A percentile compares a stretch with the other conserved stretches of the same genome.
Conservation (phyloP, 805 yeast genomes). For the Candida sakaeoensis region DNA sequence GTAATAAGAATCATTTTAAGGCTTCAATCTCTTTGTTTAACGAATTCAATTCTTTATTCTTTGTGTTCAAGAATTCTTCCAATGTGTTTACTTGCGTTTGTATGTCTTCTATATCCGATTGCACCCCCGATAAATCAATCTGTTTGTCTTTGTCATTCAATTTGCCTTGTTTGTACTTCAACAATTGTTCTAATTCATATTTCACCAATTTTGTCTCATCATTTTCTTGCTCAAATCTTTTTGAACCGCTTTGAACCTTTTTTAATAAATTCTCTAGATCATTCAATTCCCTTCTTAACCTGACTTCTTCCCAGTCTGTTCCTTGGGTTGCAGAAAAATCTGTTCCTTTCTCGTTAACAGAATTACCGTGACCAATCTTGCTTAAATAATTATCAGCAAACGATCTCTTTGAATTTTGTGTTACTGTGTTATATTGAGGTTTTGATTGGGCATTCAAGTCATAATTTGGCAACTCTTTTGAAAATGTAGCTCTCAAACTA, state of each 20-base stretch:
- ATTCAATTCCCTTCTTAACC: slow-evolving; percentile 72
- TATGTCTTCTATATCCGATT: slow-evolving; percentile 62
- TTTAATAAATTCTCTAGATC: slow-evolving; percentile 67
- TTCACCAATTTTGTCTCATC: slow-evolving; percentile 28
- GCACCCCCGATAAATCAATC: slow-evolving; percentile 48
- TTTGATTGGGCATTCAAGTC: slow-evolving; percentile 42
- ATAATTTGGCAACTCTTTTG: slow-evolving; percentile 77
- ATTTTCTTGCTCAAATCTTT: slow-evolving; percentile 16
- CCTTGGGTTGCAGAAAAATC: slow-evolving; percentile 70
- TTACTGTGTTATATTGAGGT: slow-evolving; percentile 18
- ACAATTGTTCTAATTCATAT: slow-evolving; percentile 76
- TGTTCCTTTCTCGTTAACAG: slow-evolving; percentile 46
- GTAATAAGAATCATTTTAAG: slow-evolving; percentile 10
- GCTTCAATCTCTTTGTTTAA: slow-evolving; percentile 42
- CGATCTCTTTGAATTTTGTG: slow-evolving; percentile 18
- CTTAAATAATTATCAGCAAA: slow-evolving; percentile 56
- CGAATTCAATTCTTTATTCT: slow-evolving; percentile 55
- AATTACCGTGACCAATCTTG: slow-evolving; percentile 49
- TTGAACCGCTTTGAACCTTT: slow-evolving; percentile 37
- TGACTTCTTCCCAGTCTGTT: slow-evolving; percentile 92
- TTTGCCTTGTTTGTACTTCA: slow-evolving; percentile 70
- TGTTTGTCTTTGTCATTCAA: slow-evolving; percentile 23
- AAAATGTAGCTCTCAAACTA: slow-evolving; percentile 84
- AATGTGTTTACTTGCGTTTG: slow-evolving; percentile 73
- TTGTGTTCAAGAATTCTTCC: slow-evolving; percentile 61